Evolutionary conservation across 2,329 filamentous ascomycete genomes (phyloP).

Genomic region (Botryosphaeria dothidea): DNA sequence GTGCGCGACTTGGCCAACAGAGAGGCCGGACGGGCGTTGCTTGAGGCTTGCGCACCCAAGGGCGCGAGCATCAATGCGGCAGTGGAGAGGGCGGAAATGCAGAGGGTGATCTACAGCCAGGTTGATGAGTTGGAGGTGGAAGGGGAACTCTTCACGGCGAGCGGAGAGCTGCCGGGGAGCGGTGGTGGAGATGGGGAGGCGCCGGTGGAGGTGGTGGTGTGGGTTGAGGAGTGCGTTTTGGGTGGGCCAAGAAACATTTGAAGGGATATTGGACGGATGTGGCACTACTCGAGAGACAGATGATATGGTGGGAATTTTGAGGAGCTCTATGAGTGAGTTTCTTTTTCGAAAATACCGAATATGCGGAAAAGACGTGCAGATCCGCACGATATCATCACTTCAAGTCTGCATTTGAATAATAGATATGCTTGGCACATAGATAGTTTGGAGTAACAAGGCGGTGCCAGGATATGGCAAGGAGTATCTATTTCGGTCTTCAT

Average conservation of each 20-base stretch:
- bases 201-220: not conserved
- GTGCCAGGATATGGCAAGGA: not conserved
- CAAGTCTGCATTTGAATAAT: not conserved
- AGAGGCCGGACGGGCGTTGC: not conserved
- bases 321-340: not conserved
- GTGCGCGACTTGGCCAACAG: slow-evolving; percentile 8
- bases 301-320: not conserved
- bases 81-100: not conserved
- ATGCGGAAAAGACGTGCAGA: too few species aligned
- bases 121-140: not conserved
- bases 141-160: not conserved
- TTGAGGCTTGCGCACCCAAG: not conserved
- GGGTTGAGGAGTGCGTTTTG: slow-evolving; percentile 10
- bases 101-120: not conserved
- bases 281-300: too few species aligned
- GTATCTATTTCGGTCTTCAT: not conserved
- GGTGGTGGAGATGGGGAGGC: not conserved
- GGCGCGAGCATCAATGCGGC: not conserved
- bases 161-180: not conserved
- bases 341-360: too few species aligned
- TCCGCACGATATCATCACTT: not conserved
- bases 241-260: slow-evolving; percentile 5
- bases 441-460: not conserved
- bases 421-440: not conserved
- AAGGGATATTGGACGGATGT: too few species aligned